Evolutionary conservation across 2,329 filamentous ascomycete species (phyloP).

Genomic region (Trichoderma semiorbis): DNA sequence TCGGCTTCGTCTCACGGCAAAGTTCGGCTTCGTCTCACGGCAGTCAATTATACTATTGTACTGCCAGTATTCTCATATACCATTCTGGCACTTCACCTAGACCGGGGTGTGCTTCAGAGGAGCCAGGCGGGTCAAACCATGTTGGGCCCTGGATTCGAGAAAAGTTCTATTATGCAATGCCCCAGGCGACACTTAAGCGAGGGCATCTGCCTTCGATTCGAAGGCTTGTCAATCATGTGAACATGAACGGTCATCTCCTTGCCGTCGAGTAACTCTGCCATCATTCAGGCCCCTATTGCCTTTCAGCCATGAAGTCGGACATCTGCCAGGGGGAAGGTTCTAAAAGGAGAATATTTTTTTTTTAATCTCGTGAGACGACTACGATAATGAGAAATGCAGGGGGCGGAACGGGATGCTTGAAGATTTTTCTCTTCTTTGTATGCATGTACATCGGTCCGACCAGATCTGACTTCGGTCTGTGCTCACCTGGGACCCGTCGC

Average conservation of each 20-base stretch:
- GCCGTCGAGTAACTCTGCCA: neutral
- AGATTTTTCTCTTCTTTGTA: neutral
- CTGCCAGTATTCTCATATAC: neutral
- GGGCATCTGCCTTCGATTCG: neutral
- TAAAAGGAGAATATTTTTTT: neutral
- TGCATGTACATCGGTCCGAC: neutral
- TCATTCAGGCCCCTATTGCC: neutral
- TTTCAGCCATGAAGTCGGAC: neutral
- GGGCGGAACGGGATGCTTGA: neutral
- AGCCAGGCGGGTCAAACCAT: neutral
- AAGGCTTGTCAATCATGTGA: slow-evolving; percentile 2
- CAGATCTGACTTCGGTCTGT: neutral
- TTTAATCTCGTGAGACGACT: neutral
- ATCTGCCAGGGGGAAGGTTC: neutral
- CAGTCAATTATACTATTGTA: neutral
- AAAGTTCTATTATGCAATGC: neutral
- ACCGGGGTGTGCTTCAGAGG: neutral
- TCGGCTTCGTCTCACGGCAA: neutral
- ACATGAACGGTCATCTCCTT: neutral
- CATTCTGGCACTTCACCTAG: neutral
- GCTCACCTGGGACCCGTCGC: neutral
- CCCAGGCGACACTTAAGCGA: neutral
- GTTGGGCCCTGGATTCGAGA: slow-evolving; percentile 4
- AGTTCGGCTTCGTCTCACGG: neutral
- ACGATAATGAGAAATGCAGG: neutral